phyloP scores from a whole-genome alignment of 2,329 filamentous ascomycete genomes.

The Hyphodiscus sp. region DNA sequence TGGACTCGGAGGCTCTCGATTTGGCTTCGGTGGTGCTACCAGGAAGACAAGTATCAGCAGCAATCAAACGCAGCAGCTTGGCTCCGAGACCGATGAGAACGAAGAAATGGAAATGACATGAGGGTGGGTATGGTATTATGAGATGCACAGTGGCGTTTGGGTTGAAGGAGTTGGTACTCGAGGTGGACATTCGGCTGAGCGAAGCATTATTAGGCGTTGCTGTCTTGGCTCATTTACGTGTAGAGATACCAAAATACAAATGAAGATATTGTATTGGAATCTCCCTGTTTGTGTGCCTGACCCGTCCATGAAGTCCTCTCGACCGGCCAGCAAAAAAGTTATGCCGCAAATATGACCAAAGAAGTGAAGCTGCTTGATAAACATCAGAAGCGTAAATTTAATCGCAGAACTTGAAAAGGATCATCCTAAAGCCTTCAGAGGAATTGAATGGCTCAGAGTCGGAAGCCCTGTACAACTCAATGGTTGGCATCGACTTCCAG shows the following conservation, averaged over 20 bases:
- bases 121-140: slow-evolving; percentile 7
- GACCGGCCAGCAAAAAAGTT: too few species aligned
- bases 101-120: slow-evolving; percentile 53
- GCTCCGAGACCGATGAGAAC: slow-evolving; percentile 51
- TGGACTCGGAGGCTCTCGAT: slow-evolving; percentile 43
- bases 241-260: not conserved
- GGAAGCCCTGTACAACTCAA: too few species aligned
- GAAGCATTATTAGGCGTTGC: not conserved
- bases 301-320: too few species aligned
- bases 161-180: not conserved
- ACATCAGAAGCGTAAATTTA: too few species aligned
- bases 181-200: not conserved
- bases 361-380: too few species aligned
- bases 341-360: too few species aligned
- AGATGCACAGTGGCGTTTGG: slow-evolving; percentile 2
- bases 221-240: not conserved
- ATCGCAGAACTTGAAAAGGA: too few species aligned
- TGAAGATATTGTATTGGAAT: not conserved
- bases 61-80: slow-evolving; percentile 48
- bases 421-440: too few species aligned
- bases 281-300: too few species aligned
- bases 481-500: too few species aligned
- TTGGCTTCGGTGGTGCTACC: slow-evolving; percentile 37
- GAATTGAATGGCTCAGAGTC: too few species aligned
- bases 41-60: slow-evolving; percentile 57